phyloP scores from a whole-genome alignment of 192 early-diverging fungal species.

The Coemansia sp. region DNA sequence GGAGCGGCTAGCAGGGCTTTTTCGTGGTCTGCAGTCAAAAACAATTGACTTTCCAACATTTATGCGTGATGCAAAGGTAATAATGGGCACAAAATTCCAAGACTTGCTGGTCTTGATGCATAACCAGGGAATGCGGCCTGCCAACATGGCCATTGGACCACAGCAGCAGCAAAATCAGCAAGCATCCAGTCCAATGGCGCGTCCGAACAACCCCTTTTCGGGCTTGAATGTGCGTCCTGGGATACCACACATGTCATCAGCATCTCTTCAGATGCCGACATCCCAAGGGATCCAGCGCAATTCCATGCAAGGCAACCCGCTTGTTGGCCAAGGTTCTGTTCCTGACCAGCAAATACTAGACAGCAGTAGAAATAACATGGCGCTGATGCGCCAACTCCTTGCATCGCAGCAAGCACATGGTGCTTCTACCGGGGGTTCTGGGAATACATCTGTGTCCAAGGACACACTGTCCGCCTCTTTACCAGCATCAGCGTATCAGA shows the following conservation, averaged over 20 bases:
- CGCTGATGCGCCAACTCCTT: constrained; percentile 26
- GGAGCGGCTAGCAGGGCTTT: constrained; percentile 39
- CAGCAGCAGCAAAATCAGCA: constrained; percentile 16
- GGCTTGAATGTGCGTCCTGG: constrained; percentile 14
- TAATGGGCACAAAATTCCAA: constrained; percentile 49
- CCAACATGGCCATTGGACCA: neutral
- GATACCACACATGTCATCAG: constrained; percentile 8
- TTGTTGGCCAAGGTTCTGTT: neutral
- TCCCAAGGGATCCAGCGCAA: constrained; percentile 4
- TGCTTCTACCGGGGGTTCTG: constrained; percentile 1
- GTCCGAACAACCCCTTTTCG: constrained; percentile 11
- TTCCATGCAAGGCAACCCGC: neutral
- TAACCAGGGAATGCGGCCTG: constrained; percentile 21
- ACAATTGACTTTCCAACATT: constrained; percentile 40
- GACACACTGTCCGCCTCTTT: constrained; percentile 14
- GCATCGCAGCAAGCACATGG: constrained; percentile 12
- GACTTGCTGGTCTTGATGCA: constrained; percentile 42
- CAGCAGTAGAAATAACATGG: constrained; percentile 9
- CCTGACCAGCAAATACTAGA: constrained; percentile 5
- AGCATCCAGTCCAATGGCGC: constrained; percentile 6
- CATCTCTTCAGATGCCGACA: constrained; percentile 9
- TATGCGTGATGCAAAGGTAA: constrained; percentile 36
- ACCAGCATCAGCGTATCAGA: constrained; percentile 11
- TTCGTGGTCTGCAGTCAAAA: constrained; percentile 42
- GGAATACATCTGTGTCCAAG: neutral